Base-by-base conservation (phyloP, 2,329 filamentous ascomycete species). In the Colletotrichum somersetense region DNA sequence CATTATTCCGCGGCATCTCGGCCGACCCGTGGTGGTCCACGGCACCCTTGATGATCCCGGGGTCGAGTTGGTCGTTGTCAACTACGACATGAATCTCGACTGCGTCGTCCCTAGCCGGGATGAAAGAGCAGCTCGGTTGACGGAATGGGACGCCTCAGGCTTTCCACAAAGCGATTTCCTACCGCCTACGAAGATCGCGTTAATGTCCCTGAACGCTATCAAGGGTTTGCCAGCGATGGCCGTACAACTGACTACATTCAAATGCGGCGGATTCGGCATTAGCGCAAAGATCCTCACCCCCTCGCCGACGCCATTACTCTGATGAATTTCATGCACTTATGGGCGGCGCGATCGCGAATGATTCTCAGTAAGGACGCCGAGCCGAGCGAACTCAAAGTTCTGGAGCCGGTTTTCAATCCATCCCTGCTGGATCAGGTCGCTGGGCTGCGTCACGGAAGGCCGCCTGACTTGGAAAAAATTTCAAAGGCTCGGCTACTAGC, bases 291-390 rank as follows among this genome's bases (percentile, higher is more conserved):
- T 85, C 26, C 83, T 1, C 86, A 88, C 74, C 78, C 79, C 4
- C 77, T 88, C 5, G 82, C 83, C 0, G 85, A 88, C 71, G 85
- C 85, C 1, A 78, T 81, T 23, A 76, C 82, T 0, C 75, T 88
- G 66, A 77, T 83, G 66, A 75, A 79, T 4, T 87, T 88, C 61
- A 78, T 85, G 46, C 79, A 83, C 42, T 74, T 79, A 20, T 87
- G 83, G 84, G 80, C 83, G 1, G 76, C 75, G 3, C 78, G 76
- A 3, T 79, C 77, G 30, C 76, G 78, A 12, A 64, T 59, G 5
- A 26, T 77, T 0, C 70, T 78, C 8, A 42, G 35, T 14, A 26
- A 48, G 1, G 1, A 10, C 12, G 20, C 44, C 7, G 7, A n/a
- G 16, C 5, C 20, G 3, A 10, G 4, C 1, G 11, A 8, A 6